Conservation (phyloP, 257 asterid genomes). For the Euphrasia confusa region DNA sequence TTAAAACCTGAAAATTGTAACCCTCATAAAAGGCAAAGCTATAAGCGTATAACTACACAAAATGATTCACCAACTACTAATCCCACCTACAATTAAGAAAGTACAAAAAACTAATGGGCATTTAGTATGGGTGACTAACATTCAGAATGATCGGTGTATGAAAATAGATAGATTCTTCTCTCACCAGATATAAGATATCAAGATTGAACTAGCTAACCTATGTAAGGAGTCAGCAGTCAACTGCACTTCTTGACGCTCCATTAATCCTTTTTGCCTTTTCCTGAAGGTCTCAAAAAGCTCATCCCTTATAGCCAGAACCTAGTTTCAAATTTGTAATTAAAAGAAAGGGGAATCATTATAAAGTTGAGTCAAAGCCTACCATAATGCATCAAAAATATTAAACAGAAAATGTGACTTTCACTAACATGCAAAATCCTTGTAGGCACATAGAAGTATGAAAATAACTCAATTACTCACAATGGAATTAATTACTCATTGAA, state of each 20-base stretch:
- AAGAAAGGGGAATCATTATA: constrained; percentile 18
- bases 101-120: constrained; percentile 3
- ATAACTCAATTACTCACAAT: constrained; percentile 2
- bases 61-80: background rate
- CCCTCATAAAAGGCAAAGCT: background rate
- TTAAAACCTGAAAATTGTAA: constrained; percentile 7
- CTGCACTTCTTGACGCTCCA: constrained; percentile 93
- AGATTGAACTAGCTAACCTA: constrained; percentile 48
- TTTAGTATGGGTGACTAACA: constrained; percentile 1
- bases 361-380: constrained; percentile 6
- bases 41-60: background rate
- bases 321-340: constrained; percentile 18
- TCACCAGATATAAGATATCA: constrained; percentile 25
- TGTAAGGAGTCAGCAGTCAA: constrained; percentile 87
- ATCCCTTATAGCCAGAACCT: constrained; percentile 80
- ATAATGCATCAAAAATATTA: constrained; percentile 7
- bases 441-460: constrained; percentile 11
- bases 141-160: constrained; percentile 13
- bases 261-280: constrained; percentile 89
- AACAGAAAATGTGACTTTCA: constrained; percentile 7
- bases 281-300: constrained; percentile 96
- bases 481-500: constrained; percentile 5
- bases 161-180: constrained; percentile 4
- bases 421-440: constrained; percentile 3
- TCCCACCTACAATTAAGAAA: constrained; percentile 13